Evolutionary conservation across 768 basidiomycete species (phyloP), one percentile per base, ranked within the genome.

Genomic region (Mycena vitilis): DNA sequence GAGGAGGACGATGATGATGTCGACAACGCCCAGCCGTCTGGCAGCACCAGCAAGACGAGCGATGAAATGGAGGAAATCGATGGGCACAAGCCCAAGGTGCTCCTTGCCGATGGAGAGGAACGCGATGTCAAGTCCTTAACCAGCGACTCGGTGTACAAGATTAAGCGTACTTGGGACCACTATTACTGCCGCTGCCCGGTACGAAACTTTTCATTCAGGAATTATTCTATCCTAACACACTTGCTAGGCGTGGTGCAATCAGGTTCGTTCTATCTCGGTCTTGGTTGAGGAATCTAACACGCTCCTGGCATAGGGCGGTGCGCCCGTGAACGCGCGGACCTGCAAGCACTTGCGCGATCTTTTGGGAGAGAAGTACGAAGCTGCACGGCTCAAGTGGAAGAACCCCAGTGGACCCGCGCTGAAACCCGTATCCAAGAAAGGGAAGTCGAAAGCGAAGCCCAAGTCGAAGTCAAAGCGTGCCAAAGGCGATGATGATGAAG

Each of bases 21-120:
- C 42, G 55, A 57, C 22, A 40, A 57, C 12, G 38, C 22, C 15
- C 25, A 45, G 44, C 57, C 37, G 65, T 30, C 54, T 37, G 57
- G 16, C 16, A 34, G 34, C 13, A 44, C 42, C 5, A 49, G 60
- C 40, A 34, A 40, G 16, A 16, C 37, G 20, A 38, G 16, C 20
- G 86, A 87, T 69, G 85, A 84, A 73, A 81, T 88, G 34, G 81
- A 80, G 61, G 81, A 82, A 73, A 87, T 88, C 53, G 79, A 84
- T 65, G 86, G 87, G 20, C 75, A 86, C 63, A 84, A 84, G 73
- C 87, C 87, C 40, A 84, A 83, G 37, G 81, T 85, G 11, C 61
- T 78, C 56, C 72, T 88, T 4, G 73, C 69, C 36, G 87, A 87
- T 62, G 87, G 87, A 9, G 84, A 71, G 25, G 60, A 65, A 0